Evolutionary conservation across 83 land plant species (phyloP).

Genomic region (Picea mariana): DNA sequence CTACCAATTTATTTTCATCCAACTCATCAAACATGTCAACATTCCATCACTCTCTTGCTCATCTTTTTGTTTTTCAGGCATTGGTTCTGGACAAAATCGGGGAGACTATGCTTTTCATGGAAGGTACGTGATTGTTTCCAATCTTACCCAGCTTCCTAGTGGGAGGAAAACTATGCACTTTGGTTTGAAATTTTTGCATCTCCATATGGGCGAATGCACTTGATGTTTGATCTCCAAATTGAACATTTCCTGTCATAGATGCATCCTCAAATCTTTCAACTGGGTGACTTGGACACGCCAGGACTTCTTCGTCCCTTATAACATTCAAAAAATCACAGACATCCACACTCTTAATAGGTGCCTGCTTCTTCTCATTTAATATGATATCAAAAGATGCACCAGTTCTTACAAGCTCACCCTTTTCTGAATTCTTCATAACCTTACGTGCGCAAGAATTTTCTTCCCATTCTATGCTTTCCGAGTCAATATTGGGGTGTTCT

Average conservation of each 20-base stretch:
- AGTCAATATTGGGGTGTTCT: too few species aligned
- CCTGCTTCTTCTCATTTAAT: neutral
- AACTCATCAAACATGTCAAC: too few species aligned
- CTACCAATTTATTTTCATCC: too few species aligned
- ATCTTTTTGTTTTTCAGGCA: too few species aligned
- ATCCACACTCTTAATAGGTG: constrained; percentile 1
- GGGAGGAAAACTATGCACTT: neutral
- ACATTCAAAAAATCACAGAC: neutral
- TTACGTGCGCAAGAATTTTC: too few species aligned
- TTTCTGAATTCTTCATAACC: too few species aligned
- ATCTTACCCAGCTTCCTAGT: neutral
- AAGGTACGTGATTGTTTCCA: too few species aligned
- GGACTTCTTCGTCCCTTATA: neutral
- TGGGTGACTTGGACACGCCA: neutral
- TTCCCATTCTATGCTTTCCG: too few species aligned
- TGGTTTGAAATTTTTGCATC: neutral
- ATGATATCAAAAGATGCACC: too few species aligned
- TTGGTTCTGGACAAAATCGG: too few species aligned
- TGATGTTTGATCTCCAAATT: neutral
- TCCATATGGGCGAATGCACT: neutral
- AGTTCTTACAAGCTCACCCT: too few species aligned
- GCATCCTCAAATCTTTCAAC: neutral
- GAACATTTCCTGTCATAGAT: neutral
- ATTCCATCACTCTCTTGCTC: too few species aligned
- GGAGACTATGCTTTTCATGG: neutral